Conservation (phyloP, 768 basidiomycete genomes). For the Lactarius tabidus region DNA sequence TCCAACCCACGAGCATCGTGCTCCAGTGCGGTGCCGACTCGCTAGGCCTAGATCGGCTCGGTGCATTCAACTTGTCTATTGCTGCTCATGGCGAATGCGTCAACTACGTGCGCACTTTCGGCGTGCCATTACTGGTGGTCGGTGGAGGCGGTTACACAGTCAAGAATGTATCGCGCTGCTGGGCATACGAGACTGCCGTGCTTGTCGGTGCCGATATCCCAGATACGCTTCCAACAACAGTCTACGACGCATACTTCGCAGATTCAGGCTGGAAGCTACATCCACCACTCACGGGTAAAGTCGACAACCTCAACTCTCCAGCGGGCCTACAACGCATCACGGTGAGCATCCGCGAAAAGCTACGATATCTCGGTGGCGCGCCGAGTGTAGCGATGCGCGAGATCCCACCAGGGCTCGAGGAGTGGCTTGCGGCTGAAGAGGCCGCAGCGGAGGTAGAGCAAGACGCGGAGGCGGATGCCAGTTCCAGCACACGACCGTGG, state of each 20-base stretch:
- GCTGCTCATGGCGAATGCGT: slow-evolving; percentile 98
- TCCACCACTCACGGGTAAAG: slow-evolving; percentile 84
- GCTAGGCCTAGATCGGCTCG: slow-evolving; percentile 88
- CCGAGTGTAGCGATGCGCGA: slow-evolving; percentile 97
- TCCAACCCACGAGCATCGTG: slow-evolving; percentile 86
- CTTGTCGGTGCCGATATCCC: slow-evolving; percentile 80
- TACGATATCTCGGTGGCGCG: slow-evolving; percentile 90
- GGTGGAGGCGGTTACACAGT: slow-evolving; percentile 98
- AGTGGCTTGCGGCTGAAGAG: slow-evolving; percentile 63
- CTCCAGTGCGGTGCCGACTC: slow-evolving; percentile 97
- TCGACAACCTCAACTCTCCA: slow-evolving; percentile 89
- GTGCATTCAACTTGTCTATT: slow-evolving; percentile 96
- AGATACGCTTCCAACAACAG: slow-evolving; percentile 81
- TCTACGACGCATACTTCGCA: slow-evolving; percentile 90
- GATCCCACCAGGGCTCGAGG: slow-evolving; percentile 87
- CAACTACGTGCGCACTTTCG: slow-evolving; percentile 90
- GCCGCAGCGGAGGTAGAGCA: slow-evolving; percentile 63
- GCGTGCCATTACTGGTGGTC: slow-evolving; percentile 84
- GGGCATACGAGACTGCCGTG: slow-evolving; percentile 97
- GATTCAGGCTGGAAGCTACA: slow-evolving; percentile 92
- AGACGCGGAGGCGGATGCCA: slow-evolving; percentile 59
- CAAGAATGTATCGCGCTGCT: slow-evolving; percentile 96
- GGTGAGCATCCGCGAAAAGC: slow-evolving; percentile 78
- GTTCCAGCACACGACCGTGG: slow-evolving; percentile 50
- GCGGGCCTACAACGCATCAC: slow-evolving; percentile 83